phyloP scores from a whole-genome alignment of 2,329 filamentous ascomycete genomes.

The Atkinsonella hypoxylon region DNA sequence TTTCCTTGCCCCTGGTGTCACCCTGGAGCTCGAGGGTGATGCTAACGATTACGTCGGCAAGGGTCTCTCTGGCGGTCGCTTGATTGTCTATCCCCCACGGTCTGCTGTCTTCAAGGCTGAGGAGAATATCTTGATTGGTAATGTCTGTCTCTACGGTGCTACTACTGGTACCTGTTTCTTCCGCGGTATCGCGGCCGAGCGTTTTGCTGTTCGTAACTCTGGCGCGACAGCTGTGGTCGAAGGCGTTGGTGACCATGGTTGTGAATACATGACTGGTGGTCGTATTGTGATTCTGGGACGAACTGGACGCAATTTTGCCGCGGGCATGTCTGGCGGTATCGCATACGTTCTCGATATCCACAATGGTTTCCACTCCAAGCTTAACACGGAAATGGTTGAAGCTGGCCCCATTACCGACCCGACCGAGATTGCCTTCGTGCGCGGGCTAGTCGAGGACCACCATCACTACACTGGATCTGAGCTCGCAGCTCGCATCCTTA shows the following conservation, averaged over 20 bases:
- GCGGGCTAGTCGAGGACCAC: slow-evolving; percentile 88
- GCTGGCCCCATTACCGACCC: slow-evolving; percentile 74
- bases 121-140: slow-evolving; percentile 88
- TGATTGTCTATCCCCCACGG: slow-evolving; percentile 88
- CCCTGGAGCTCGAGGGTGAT: slow-evolving; percentile 89
- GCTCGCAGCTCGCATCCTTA: slow-evolving; percentile 77
- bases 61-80: slow-evolving; percentile 80
- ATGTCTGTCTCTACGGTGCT: slow-evolving; percentile 90
- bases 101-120: slow-evolving; percentile 89
- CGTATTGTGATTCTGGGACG: slow-evolving; percentile 76
- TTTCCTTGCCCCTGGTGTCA: slow-evolving; percentile 85
- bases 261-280: slow-evolving; percentile 98
- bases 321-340: slow-evolving; percentile 97
- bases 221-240: slow-evolving; percentile 94
- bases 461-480: slow-evolving; percentile 97
- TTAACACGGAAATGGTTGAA: slow-evolving; percentile 97
- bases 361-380: slow-evolving; percentile 80
- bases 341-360: slow-evolving; percentile 87
- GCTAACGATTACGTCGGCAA: slow-evolving; percentile 96
- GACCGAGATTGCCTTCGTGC: slow-evolving; percentile 77
- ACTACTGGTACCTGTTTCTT: slow-evolving; percentile 90
- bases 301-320: slow-evolving; percentile 93
- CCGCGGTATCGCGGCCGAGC: slow-evolving; percentile 90
- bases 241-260: slow-evolving; percentile 90
- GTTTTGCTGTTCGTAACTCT: slow-evolving; percentile 93